These are phyloP conservation scores for Termitomyces bulborhizus DNA, from an alignment of 768 basidiomycete species.

Conservation along the genomic window DNA sequence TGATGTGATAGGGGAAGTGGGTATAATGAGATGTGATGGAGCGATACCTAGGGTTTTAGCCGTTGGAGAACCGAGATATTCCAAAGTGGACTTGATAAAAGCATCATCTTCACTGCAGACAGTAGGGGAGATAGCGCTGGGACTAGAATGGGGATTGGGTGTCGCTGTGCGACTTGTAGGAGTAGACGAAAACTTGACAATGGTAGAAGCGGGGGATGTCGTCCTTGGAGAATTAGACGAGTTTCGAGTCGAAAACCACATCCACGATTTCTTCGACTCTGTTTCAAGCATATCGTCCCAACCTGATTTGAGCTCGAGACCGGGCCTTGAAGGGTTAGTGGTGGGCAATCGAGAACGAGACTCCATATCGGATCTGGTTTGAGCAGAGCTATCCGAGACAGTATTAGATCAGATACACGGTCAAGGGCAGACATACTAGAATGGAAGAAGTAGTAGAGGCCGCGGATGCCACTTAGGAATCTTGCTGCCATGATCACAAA, in stretches of 20 bases:
- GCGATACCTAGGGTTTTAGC: constrained; percentile 35
- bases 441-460: constrained; percentile 14
- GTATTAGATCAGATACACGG: not conserved
- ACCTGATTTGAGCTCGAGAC: constrained; percentile 37
- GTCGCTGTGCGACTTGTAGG: constrained; percentile 19
- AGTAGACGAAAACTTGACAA: constrained; percentile 14
- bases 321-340: constrained; percentile 16
- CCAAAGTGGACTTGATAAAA: constrained; percentile 37
- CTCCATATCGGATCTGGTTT: constrained; percentile 6
- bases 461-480: constrained; percentile 5
- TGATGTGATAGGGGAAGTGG: constrained; percentile 6
- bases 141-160: constrained; percentile 23
- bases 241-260: constrained; percentile 13
- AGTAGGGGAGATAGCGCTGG: constrained; percentile 12
- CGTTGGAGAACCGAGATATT: constrained; percentile 38
- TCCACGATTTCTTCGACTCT: constrained; percentile 23
- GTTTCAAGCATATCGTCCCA: constrained; percentile 41
- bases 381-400: constrained; percentile 1
- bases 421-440: constrained; percentile 14
- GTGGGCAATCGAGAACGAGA: constrained; percentile 16
- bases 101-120: constrained; percentile 26
- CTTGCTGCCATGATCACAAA: constrained; percentile 9
- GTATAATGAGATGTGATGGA: constrained; percentile 16
- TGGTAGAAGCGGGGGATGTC: constrained; percentile 13
- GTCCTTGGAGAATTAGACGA: constrained; percentile 16